Conservation (phyloP, 1,284 basidiomycete species). For the Cutaneotrichosporon curvatum region DNA sequence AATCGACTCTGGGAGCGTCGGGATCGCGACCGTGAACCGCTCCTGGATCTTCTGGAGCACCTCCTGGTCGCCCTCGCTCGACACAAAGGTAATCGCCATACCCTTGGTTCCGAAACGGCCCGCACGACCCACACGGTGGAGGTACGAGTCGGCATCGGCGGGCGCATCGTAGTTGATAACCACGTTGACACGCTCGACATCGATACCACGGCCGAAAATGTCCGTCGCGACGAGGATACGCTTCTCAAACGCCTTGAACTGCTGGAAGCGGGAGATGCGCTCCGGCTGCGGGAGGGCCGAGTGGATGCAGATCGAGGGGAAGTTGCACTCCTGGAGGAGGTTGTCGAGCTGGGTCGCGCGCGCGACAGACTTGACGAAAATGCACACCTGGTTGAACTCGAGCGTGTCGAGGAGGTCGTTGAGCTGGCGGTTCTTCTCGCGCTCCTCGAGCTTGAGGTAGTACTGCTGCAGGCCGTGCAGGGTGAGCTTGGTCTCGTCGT, state of each 20-base stretch:
- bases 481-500: conserved; percentile 98
- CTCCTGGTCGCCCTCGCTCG: conserved; percentile 82
- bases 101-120: conserved; percentile 99
- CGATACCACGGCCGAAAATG: conserved; percentile 94
- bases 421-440: conserved; percentile 92
- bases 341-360: conserved; percentile 96
- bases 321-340: conserved; percentile 92
- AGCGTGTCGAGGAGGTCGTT: conserved; percentile 93
- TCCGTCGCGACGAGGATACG: conserved; percentile 96
- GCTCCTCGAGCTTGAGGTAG: conserved; percentile 93
- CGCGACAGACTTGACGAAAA: conserved; percentile 97
- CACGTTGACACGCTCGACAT: conserved; percentile 96
- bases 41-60: conserved; percentile 60
- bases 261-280: conserved; percentile 94
- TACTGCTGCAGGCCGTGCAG: conserved; percentile 98
- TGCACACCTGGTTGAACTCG: conserved; percentile 99
- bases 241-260: conserved; percentile 99
- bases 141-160: conserved; percentile 92
- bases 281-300: conserved; percentile 91
- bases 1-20: conserved; percentile 42
- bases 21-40: conserved; percentile 47
- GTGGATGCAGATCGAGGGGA: conserved; percentile 96
- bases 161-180: conserved; percentile 95
- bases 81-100: conserved; percentile 96
- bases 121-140: conserved; percentile 98